A percentile compares a stretch with the other conserved stretches of the same genome.
Conservation (phyloP, 148 eudicot species). For the Gaultheria prostrata region DNA sequence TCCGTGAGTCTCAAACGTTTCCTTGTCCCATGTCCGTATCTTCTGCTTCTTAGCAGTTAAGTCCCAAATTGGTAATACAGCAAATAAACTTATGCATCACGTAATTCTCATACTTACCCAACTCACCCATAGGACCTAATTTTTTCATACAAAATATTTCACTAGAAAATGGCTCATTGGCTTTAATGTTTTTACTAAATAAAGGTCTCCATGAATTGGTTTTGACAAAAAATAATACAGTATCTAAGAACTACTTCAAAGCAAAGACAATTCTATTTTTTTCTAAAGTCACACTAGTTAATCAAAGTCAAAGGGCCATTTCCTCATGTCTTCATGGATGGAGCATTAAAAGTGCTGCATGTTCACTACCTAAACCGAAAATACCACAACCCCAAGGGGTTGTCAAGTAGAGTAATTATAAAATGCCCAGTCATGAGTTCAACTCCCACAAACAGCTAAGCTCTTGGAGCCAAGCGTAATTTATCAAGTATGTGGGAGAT, state of each 20-base stretch:
- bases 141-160: background rate
- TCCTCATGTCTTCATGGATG: background rate
- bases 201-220: background rate
- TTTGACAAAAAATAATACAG: background rate
- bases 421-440: background rate
- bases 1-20: background rate
- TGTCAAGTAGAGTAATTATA: background rate
- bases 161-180: background rate
- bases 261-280: background rate
- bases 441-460: background rate
- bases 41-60: background rate
- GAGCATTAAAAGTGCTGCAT: background rate
- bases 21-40: background rate
- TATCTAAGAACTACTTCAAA: background rate
- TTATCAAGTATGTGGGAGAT: background rate
- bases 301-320: background rate
- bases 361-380: background rate
- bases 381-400: background rate
- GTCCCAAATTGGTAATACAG: slow-evolving; percentile 7
- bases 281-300: background rate
- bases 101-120: background rate
- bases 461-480: background rate
- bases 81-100: background rate
- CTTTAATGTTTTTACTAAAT: background rate
- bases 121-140: background rate